phyloP scores from a whole-genome alignment of 371 early-diverging fungal species.

The Apophysomyces ossiformis region DNA sequence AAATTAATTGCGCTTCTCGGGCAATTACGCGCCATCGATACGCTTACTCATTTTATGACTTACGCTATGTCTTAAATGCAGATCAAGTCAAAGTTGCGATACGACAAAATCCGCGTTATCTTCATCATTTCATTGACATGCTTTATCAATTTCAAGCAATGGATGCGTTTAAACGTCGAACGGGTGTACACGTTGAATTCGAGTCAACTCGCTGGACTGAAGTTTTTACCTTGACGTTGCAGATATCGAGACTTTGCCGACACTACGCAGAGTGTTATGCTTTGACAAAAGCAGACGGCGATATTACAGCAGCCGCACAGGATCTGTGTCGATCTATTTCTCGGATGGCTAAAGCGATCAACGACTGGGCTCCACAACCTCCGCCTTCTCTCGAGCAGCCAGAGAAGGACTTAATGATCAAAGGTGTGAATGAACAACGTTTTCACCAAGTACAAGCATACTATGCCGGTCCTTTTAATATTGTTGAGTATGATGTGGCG shows the following conservation, averaged over 20 bases:
- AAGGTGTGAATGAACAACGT: constrained; percentile 32
- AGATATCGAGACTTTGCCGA: constrained; percentile 77
- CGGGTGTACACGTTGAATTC: constrained; percentile 84
- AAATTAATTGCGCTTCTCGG: constrained; percentile 75
- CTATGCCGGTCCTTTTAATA: constrained; percentile 41
- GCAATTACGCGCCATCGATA: constrained; percentile 81
- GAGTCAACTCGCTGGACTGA: constrained; percentile 89
- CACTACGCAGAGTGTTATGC: constrained; percentile 79
- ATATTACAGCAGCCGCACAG: constrained; percentile 27
- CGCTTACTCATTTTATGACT: constrained; percentile 85
- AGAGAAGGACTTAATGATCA: constrained; percentile 18
- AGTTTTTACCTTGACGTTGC: constrained; percentile 87
- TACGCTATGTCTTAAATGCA: constrained; percentile 77
- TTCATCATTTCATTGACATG: constrained; percentile 80
- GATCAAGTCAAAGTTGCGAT: constrained; percentile 62
- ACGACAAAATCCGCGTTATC: constrained; percentile 60
- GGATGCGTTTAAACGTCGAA: constrained; percentile 82
- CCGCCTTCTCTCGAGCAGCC: constrained; percentile 21
- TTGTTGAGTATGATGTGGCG: constrained; percentile 70
- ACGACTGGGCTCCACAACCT: constrained; percentile 55
- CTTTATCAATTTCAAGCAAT: constrained; percentile 90
- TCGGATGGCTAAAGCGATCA: constrained; percentile 58
- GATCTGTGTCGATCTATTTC: constrained; percentile 41
- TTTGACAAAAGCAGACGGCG: constrained; percentile 6
- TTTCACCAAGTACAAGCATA: constrained; percentile 34